phyloP scores from a whole-genome alignment of 768 basidiomycete species.

The Filobasidium wieringae region DNA sequence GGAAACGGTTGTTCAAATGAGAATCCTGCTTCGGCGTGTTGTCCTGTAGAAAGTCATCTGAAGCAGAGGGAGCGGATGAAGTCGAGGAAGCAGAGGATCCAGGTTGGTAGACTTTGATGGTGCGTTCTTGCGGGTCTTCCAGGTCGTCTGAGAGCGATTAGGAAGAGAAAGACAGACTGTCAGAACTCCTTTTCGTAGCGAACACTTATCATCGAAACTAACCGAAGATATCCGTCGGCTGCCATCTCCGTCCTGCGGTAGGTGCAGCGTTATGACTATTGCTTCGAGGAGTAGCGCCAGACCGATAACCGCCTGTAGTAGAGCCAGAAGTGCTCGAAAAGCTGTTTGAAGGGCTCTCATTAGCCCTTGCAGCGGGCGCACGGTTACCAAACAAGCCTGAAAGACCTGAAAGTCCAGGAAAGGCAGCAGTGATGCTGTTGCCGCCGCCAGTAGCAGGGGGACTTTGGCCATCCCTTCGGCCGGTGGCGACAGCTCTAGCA shows the following conservation, averaged over 20 bases:
- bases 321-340: neutral
- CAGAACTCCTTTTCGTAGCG: neutral
- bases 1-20: neutral
- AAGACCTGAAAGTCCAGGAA: neutral
- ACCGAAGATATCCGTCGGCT: slow-evolving; percentile 34
- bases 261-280: neutral
- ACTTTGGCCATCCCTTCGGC: neutral
- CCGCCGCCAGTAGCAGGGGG: no score
- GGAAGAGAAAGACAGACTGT: neutral
- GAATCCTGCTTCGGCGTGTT: neutral
- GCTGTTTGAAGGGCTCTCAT: neutral
- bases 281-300: neutral
- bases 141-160: neutral
- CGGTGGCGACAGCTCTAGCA: slow-evolving; percentile 4
- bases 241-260: slow-evolving; percentile 21
- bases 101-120: slow-evolving; percentile 8
- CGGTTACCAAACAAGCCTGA: slow-evolving; percentile 7
- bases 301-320: neutral
- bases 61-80: slow-evolving; percentile 7
- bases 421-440: no score
- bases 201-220: slow-evolving; percentile 2
- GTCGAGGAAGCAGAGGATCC: slow-evolving; percentile 8
- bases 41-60: slow-evolving; percentile 1
- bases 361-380: neutral
- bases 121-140: neutral